Evolutionary conservation across 148 eudicot genomes (phyloP).

Genomic region (Vaccinium myrtillus): DNA sequence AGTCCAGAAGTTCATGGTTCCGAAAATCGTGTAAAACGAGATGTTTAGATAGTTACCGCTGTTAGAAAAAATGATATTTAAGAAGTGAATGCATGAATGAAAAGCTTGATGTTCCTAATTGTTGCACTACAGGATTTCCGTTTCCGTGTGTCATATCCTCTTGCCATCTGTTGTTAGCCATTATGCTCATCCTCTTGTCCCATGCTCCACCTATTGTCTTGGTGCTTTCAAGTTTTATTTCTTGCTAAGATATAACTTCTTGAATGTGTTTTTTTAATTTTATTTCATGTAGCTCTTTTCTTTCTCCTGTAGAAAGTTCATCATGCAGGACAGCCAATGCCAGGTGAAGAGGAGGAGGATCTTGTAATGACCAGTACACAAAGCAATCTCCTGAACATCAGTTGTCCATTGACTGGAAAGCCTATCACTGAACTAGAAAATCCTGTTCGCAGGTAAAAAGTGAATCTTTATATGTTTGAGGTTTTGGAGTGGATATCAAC

Average conservation of each 20-base stretch:
- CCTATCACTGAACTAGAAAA: constrained; percentile 60
- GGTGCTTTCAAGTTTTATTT: constrained; percentile 10
- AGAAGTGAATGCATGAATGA: background rate
- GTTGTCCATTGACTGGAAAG: constrained; percentile 85
- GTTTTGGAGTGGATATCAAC: background rate
- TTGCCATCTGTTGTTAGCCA: background rate
- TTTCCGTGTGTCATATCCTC: background rate
- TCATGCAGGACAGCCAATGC: constrained; percentile 90
- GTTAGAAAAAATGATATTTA: background rate
- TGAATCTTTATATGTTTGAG: background rate
- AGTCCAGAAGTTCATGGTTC: background rate
- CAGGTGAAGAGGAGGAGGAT: constrained; percentile 95
- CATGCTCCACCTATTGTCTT: background rate
- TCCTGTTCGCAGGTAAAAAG: constrained; percentile 74
- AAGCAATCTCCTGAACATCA: constrained; percentile 47
- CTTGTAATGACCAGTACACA: constrained; percentile 84
- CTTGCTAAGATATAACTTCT: background rate
- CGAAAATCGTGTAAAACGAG: background rate
- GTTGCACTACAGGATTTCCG: background rate
- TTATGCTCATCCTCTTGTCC: background rate
- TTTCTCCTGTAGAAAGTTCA: constrained; percentile 68
- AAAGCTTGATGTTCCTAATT: background rate
- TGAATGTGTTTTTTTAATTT: background rate
- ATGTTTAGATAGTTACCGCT: background rate
- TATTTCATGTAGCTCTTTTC: constrained; percentile 10